These are phyloP conservation scores for Didymella keratinophila DNA, from an alignment of 2,329 filamentous ascomycete genomes.

Conservation along the genomic window DNA sequence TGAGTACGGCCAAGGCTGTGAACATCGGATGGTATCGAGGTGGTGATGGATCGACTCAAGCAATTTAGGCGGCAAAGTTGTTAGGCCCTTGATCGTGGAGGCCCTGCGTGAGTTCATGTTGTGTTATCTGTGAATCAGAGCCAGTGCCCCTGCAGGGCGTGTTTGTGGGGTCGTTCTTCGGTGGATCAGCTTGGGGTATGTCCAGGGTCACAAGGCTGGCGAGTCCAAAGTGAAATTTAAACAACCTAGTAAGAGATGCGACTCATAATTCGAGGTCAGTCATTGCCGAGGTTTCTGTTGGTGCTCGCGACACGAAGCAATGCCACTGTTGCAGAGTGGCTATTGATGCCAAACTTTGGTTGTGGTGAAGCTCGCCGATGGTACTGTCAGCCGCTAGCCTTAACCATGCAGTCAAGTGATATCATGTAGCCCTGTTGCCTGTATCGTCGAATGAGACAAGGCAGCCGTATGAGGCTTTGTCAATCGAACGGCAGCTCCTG, in stretches of 20 bases:
- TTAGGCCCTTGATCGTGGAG: constrained; percentile 9
- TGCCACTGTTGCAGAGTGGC: neutral
- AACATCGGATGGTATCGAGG: constrained; percentile 38
- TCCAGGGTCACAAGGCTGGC: neutral
- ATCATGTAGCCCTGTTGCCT: neutral
- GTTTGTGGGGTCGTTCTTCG: neutral
- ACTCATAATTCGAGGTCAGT: neutral
- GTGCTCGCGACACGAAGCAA: neutral
- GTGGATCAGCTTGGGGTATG: neutral
- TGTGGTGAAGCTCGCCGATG: neutral
- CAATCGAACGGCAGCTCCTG: neutral
- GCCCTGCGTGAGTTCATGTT: neutral
- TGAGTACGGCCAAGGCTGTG: constrained; percentile 32
- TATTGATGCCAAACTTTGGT: neutral
- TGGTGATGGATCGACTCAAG: constrained; percentile 28
- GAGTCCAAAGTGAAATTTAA: neutral
- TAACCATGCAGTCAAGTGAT: neutral
- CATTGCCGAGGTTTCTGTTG: neutral
- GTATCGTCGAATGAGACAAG: neutral
- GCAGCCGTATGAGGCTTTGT: constrained; percentile 9
- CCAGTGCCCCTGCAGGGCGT: neutral
- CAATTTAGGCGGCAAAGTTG: constrained; percentile 28
- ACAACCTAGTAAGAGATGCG: neutral
- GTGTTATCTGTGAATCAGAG: neutral
- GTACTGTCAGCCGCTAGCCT: neutral